Evolutionary conservation across 805 yeast species (phyloP), one percentile per base, ranked within the genome.

Genomic region (Starmerella floris): DNA sequence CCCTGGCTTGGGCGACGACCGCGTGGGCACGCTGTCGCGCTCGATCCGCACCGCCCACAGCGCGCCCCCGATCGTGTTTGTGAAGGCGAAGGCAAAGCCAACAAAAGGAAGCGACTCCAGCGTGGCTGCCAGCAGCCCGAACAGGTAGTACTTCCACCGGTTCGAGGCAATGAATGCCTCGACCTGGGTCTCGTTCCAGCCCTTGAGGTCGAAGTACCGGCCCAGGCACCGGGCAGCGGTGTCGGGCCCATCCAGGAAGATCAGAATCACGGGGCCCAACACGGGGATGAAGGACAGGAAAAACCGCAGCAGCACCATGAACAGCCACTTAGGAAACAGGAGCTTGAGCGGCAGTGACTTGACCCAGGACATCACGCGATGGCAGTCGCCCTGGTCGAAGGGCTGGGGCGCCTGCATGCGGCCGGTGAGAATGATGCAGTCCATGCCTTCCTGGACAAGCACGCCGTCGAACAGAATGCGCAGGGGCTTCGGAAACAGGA

Each of bases 151-250:
- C 44, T 60, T 62, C 35, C 54, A 56, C 23, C 57, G 46, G 41
- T 62, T 49, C 30, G 42, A 46, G 13, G 43, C 34, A 3, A 57
- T 50, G 31, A 52, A 61, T 27, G 42, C 43, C 44, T 63, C 59
- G 6, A 64, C 62, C 48, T 73, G 72, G 13, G 65, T 57, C 11
- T 60, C 56, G 43, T 62, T 61, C 52, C 65, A 69, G 3, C 74
- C 76, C 53, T 74, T 76, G 39, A 77, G 64, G 30, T 66, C 67
- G 51, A 72, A 77, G 56, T 77, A 79, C 33, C 83, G 62, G 15
- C 62, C 52, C 41, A 76, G 82, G 28, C 72, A 66, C 35, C 62
- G 61, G 42, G 65, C 61, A 0, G 78, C 83, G 28, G 69, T 69
- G 19, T 69, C 58, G 0, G 80, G 73, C 1, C 82, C 76, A 41